Conservation (phyloP, 2,329 filamentous ascomycete species). For the Pseudocercospora cruenta region DNA sequence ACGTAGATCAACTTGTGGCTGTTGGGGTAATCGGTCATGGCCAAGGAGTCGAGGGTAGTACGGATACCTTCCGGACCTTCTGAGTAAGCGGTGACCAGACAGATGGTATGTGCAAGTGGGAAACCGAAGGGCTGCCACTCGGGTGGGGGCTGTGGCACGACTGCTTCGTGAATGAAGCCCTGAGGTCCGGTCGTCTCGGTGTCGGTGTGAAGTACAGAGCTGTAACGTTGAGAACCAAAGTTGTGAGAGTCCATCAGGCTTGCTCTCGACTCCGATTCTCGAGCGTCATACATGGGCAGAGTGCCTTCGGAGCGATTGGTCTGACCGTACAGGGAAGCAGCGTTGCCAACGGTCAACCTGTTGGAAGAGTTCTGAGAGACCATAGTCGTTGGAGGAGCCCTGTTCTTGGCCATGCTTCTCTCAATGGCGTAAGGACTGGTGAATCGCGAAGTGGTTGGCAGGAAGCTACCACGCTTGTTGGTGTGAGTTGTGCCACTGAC, state of each 20-base stretch:
- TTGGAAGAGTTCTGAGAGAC: slow-evolving; percentile 81
- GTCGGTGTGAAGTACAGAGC: slow-evolving; percentile 59
- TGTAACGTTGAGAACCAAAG: slow-evolving; percentile 49
- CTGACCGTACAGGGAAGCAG: slow-evolving; percentile 70
- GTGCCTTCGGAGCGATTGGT: slow-evolving; percentile 62
- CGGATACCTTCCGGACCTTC: slow-evolving; percentile 91
- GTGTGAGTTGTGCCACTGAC: slow-evolving; percentile 65
- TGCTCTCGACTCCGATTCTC: slow-evolving; percentile 35
- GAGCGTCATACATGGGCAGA: slow-evolving; percentile 42
- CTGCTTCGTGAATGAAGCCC: slow-evolving; percentile 94
- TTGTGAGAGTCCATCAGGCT: slow-evolving; percentile 49
- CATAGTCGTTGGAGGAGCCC: slow-evolving; percentile 83
- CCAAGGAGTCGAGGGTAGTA: slow-evolving; percentile 92
- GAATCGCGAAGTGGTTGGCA: slow-evolving; percentile 93
- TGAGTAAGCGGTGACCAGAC: slow-evolving; percentile 94
- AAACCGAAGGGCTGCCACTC: slow-evolving; percentile 98
- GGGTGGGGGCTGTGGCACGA: slow-evolving; percentile 92
- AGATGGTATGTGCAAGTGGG: slow-evolving; percentile 89
- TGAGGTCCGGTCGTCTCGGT: slow-evolving; percentile 76
- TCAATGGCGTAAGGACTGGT: slow-evolving; percentile 86
- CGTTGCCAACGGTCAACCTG: slow-evolving; percentile 64
- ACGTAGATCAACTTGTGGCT: slow-evolving; percentile 97
- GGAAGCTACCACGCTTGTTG: slow-evolving; percentile 83
- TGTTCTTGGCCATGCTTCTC: slow-evolving; percentile 55
- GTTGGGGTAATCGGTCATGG: slow-evolving; percentile 97